Conservation (phyloP, 2,329 filamentous ascomycete species). For the Sporothrix humicola region DNA sequence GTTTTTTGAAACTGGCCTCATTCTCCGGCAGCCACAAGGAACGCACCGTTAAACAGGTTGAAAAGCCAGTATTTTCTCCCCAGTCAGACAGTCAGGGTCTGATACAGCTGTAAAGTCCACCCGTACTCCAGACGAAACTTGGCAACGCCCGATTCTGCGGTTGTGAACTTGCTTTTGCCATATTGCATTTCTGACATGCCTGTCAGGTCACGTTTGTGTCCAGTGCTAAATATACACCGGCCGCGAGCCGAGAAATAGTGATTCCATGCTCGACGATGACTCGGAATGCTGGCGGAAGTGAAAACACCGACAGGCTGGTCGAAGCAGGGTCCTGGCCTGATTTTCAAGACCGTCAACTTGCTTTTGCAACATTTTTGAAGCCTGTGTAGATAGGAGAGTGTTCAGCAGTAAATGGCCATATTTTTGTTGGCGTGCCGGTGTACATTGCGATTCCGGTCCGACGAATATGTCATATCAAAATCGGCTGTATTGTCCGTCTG, state of each 20-base stretch:
- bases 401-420: too few relatives aligned
- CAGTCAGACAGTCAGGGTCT: neutral
- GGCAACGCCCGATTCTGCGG: neutral
- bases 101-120: neutral
- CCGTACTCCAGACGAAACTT: neutral
- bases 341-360: neutral
- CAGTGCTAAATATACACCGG: neutral
- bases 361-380: neutral
- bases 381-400: too few relatives aligned
- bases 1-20: neutral
- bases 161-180: neutral
- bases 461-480: too few relatives aligned
- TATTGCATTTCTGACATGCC: neutral
- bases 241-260: neutral
- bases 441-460: too few relatives aligned
- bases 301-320: neutral
- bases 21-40: neutral
- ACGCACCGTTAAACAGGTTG: neutral
- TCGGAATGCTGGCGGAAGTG: neutral
- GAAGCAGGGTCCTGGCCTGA: neutral
- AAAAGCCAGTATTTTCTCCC: neutral
- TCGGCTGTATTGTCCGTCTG: too few relatives aligned
- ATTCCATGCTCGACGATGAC: neutral
- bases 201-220: too few relatives aligned
- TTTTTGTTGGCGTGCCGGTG: too few relatives aligned